Base-by-base conservation (phyloP, 1,139 yeast species). In the Magnusiomyces tetraspermus region DNA sequence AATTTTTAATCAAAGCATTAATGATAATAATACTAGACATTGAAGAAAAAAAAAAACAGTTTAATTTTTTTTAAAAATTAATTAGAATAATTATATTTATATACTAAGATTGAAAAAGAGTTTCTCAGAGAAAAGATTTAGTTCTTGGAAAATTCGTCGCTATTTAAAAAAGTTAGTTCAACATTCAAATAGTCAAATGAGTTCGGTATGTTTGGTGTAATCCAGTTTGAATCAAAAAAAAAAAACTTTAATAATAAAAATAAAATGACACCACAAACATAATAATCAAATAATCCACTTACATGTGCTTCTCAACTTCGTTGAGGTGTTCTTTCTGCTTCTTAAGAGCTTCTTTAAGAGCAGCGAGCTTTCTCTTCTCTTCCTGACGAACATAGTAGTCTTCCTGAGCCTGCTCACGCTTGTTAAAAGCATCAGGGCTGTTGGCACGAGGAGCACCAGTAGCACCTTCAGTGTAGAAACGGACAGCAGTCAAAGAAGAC, bases 331-430 rank as follows among this genome's bases (percentile, higher is more conserved):
- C 73, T 66, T 76, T 74, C 63, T 76, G 81, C 66, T 76, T 71
- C 66, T 76, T 73, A 60, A 63, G 56, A 49, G 62, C 51, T 37
- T 62, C 65, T 61, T 71, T 76, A 61, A 80, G 71, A 48, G 74
- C 74, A 57, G 73, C 75, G 61, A 82, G 71, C 70, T 78, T 79
- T 65, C 80, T 86, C 66, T 78, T 77, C 70, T 83, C 87, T 59
- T 72, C 78, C 65, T 76, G 77, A 63, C 79, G 77, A 66, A 82
- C 74, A 71, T 77, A 83, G 62, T 68, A 70, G 69, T 82, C 84
- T 72, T 83, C 89, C 62, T 76, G 77, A 56, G 87, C 87, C 71
- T 77, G 78, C 70, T 83, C 89, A 65, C 88, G 81, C 68, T 81
- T 77, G 61, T 74, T 71, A 69, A 80, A 80, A 54, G 80, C 72